Base-by-base conservation (phyloP, 352 stramenopile genomes). In the Globisporangium nodosum region DNA sequence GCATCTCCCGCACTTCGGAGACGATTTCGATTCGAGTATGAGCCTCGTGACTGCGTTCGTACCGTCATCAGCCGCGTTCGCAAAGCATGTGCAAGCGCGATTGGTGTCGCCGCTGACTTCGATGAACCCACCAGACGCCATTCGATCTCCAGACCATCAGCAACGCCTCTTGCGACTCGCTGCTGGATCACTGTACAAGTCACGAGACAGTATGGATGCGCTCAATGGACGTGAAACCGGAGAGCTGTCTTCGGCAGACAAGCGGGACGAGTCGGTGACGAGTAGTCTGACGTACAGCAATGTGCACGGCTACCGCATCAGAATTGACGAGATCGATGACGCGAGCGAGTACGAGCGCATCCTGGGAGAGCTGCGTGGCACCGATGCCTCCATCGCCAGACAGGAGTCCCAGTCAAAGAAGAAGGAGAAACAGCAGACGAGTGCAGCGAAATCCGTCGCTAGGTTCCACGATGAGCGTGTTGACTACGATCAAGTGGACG, bases 301-400 rank as follows among this genome's bases (percentile, higher is more conserved):
- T 27, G 61, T 93, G 1, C 85, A 93, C 51, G 85, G 85, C 0
- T 78, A 90, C 54, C 81, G 85, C 5, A 92, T 95, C 54, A 74
- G 58, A 5, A 56, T 93, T 15, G 74, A 85, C 30, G 66, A 88
- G 45, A 61, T 74, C 3, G 60, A 91, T 46, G 85, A 94, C 54
- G 56, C 71, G 3, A 61, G 59, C 37, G 76, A 90, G 47, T 94
- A 94, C 54, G 77, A 91, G 33, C 70, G 81, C 0, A 94, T 94
- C 64, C 49, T 94, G 21, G 54, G 61, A 11, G 81, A 92, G 43
- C 57, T 93, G n/a, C 73, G 79, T 4, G 76, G 74, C 12, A 75
- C 75, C 1, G 69, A 88, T 59, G 60, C 46, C 18, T 76, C 65
- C 8, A 60, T 61, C 42, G 57, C 58, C 16, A 67, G 66, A 13